Evolutionary conservation across 768 basidiomycete species (phyloP).

Genomic region (Pulveroboletus sp.): DNA sequence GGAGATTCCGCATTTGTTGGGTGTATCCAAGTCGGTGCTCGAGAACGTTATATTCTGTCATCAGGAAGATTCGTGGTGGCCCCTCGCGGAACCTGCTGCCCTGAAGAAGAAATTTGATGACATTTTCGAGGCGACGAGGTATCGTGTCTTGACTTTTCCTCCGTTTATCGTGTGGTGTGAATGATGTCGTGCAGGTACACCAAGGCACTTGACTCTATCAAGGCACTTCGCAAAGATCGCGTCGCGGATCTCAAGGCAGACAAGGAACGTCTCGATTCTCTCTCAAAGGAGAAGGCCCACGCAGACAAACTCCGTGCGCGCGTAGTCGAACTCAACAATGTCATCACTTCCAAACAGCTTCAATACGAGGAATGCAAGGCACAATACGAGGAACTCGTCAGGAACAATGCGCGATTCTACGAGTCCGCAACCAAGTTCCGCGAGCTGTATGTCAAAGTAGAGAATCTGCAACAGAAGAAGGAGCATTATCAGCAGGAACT

Average conservation of each 20-base stretch:
- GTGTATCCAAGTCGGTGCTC: constrained; percentile 96
- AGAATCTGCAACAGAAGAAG: constrained; percentile 58
- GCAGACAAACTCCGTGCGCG: constrained; percentile 77
- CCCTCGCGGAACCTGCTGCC: constrained; percentile 81
- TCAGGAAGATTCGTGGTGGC: constrained; percentile 99
- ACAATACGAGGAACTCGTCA: constrained; percentile 58
- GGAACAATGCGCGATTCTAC: constrained; percentile 73
- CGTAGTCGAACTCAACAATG: constrained; percentile 53
- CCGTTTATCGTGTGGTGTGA: not conserved
- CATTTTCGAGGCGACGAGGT: constrained; percentile 98
- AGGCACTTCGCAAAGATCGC: constrained; percentile 83
- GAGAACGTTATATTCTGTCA: constrained; percentile 99
- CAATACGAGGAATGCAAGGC: constrained; percentile 69
- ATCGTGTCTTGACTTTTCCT: not conserved
- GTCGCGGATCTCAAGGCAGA: constrained; percentile 89
- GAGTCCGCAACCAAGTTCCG: constrained; percentile 82
- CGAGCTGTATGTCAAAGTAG: constrained; percentile 71
- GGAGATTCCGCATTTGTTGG: constrained; percentile 89
- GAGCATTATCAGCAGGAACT: constrained; percentile 58
- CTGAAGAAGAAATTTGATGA: constrained; percentile 99
- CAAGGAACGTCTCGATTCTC: constrained; percentile 74
- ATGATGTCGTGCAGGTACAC: constrained; percentile 63
- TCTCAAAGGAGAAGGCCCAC: constrained; percentile 78
- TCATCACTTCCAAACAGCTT: constrained; percentile 65
- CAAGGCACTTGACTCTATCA: constrained; percentile 93